A percentile compares a stretch with the other conserved stretches of the same genome.
phyloP scores from a whole-genome alignment of 495 filamentous ascomycete genomes.

The Neurospora terricola region DNA sequence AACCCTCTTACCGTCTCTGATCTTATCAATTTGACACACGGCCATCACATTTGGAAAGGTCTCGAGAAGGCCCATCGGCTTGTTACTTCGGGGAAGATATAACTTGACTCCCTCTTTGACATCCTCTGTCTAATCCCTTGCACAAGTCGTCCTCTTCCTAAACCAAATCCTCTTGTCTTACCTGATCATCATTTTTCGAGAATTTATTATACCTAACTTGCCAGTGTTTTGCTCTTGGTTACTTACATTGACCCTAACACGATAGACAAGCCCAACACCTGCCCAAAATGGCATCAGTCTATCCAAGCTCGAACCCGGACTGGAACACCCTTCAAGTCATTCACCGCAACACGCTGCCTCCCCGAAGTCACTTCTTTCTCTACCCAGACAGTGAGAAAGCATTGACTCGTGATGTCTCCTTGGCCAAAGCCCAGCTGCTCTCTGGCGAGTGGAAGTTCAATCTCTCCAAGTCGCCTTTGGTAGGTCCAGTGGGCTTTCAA shows the following conservation, averaged over 20 bases:
- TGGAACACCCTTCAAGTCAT: slow-evolving; percentile 54
- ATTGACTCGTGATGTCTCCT: slow-evolving; percentile 18
- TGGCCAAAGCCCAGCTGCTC: slow-evolving; percentile 33
- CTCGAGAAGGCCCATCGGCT: background rate
- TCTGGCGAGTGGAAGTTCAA: slow-evolving; percentile 52
- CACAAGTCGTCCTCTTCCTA: background rate
- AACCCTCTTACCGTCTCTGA: background rate
- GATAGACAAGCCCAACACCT: background rate
- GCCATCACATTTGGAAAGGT: background rate
- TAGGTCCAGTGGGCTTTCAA: slow-evolving; percentile 35
- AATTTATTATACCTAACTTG: no score
- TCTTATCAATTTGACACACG: background rate
- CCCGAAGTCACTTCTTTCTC: slow-evolving; percentile 51
- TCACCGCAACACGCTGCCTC: slow-evolving; percentile 51
- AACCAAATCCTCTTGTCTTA: background rate
- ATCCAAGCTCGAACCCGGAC: slow-evolving; percentile 31
- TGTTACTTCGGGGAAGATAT: background rate
- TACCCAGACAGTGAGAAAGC: slow-evolving; percentile 30
- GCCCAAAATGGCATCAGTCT: background rate
- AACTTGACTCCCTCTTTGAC: background rate
- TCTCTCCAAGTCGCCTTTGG: slow-evolving; percentile 39
- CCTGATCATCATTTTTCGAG: no score
- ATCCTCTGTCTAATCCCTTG: background rate
- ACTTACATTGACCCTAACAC: background rate
- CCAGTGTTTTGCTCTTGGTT: background rate